A percentile compares a stretch with the other conserved stretches of the same genome.
Conservation (phyloP, 176 grass and related monocot genomes). For the Cocos nucifera region DNA sequence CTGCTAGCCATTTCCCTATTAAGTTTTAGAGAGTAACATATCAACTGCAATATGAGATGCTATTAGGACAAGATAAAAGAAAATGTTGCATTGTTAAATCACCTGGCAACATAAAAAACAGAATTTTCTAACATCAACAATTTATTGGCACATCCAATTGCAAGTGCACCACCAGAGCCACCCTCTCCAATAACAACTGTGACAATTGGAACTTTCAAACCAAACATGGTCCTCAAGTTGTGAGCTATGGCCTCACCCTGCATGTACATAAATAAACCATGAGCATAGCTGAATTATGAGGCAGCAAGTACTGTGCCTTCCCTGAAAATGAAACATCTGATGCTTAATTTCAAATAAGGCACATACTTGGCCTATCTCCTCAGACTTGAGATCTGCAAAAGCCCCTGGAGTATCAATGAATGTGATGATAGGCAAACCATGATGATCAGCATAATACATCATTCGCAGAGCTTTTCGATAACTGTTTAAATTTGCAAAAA, state of each 20-base stretch:
- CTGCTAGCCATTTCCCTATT: no score
- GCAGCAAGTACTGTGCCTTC: no score
- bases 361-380: constrained; percentile 40
- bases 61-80: no score
- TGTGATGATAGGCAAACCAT: constrained; percentile 39
- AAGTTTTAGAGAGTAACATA: no score
- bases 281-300: no score
- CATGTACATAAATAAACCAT: constrained; percentile 7
- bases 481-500: constrained; percentile 5
- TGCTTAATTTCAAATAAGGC: not conserved
- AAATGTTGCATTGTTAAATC: constrained; percentile 1
- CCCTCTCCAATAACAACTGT: constrained; percentile 44
- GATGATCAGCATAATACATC: constrained; percentile 40
- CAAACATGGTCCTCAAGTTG: constrained; percentile 44
- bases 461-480: constrained; percentile 37
- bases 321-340: no score
- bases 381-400: constrained; percentile 46
- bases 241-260: constrained; percentile 42
- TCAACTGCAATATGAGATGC: no score
- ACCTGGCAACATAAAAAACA: constrained; percentile 49
- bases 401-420: constrained; percentile 43
- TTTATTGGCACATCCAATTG: constrained; percentile 43
- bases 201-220: constrained; percentile 34
- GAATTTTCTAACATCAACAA: constrained; percentile 38
- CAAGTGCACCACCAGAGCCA: constrained; percentile 43